Conservation (phyloP, 2,329 filamentous ascomycete genomes). For the Arthrinium puccinioides region DNA sequence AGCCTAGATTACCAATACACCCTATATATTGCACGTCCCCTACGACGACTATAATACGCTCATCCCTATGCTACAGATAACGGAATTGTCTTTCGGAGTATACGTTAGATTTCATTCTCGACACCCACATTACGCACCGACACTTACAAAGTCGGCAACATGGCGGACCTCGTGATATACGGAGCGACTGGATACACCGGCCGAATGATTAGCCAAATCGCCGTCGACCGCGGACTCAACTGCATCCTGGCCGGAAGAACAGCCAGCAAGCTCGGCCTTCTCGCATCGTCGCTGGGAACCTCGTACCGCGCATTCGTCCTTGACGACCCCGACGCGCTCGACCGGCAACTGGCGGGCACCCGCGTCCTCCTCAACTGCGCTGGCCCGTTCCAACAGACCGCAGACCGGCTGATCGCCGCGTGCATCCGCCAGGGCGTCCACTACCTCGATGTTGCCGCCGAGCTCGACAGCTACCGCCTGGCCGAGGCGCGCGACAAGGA, state of each 20-base stretch:
- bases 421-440: conserved; percentile 11
- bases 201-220: conserved; percentile 10
- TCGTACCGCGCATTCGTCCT: conserved; percentile 7
- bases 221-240: conserved; percentile 5
- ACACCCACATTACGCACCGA: too few relatives aligned
- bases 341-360: background rate
- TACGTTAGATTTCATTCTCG: too few relatives aligned
- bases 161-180: conserved; percentile 11
- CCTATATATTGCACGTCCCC: too few relatives aligned
- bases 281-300: background rate
- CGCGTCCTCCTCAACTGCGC: conserved; percentile 14
- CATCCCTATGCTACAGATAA: too few relatives aligned
- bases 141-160: too few relatives aligned
- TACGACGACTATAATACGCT: too few relatives aligned
- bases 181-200: conserved; percentile 15
- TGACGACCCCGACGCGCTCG: background rate
- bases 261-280: background rate
- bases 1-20: too few relatives aligned
- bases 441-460: conserved; percentile 15
- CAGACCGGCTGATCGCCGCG: conserved; percentile 9
- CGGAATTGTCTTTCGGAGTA: too few relatives aligned
- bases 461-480: conserved; percentile 11
- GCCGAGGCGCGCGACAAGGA: conserved; percentile 4
- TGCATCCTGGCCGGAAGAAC: conserved; percentile 8
- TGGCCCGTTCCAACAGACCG: conserved; percentile 11